These are phyloP conservation scores for Penicillium coprophilum DNA, from an alignment of 495 filamentous ascomycete species.

Conservation along the genomic window DNA sequence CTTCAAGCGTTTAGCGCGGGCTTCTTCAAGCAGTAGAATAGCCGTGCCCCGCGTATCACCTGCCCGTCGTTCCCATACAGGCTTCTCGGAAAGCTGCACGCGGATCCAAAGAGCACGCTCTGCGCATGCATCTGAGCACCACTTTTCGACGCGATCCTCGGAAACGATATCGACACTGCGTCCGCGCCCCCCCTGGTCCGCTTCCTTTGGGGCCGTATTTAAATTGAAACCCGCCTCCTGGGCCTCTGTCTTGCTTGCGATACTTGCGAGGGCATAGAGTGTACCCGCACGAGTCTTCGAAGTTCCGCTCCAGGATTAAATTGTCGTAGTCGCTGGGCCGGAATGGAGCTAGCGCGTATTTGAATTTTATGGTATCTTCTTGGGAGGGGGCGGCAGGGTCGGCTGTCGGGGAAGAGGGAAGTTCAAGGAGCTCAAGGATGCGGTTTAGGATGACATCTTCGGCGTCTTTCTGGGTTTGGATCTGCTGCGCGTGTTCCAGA, in stretches of 20 bases:
- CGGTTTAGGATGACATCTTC: conserved; percentile 69
- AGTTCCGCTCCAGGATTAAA: conserved; percentile 82
- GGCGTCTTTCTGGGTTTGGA: conserved; percentile 73
- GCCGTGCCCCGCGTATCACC: conserved; percentile 34
- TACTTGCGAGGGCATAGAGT: conserved; percentile 65
- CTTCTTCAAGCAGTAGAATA: conserved; percentile 58
- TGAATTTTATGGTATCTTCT: conserved; percentile 57
- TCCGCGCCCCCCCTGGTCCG: conserved; percentile 51
- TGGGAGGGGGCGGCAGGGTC: conserved; percentile 59
- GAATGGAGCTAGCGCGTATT: conserved; percentile 63
- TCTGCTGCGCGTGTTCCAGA: conserved; percentile 73
- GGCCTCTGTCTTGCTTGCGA: conserved; percentile 39
- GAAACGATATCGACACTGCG: conserved; percentile 58
- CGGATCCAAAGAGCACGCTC: conserved; percentile 77
- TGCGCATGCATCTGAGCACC: conserved; percentile 82
- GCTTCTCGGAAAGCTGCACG: conserved; percentile 77
- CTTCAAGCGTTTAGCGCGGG: conserved; percentile 22
- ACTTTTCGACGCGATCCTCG: conserved; percentile 73
- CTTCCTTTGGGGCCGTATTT: conserved; percentile 49
- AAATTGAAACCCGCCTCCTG: conserved; percentile 47
- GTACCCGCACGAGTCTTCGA: conserved; percentile 77
- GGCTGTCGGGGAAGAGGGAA: conserved; percentile 50
- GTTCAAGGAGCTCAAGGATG: conserved; percentile 64
- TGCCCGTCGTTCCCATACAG: conserved; percentile 69
- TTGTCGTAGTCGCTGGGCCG: conserved; percentile 84